Percentiles rank a stretch among this genome's conserved stretches.
Conservation (phyloP, 2,329 filamentous ascomycete species). For the Endocalyx cinctus region DNA sequence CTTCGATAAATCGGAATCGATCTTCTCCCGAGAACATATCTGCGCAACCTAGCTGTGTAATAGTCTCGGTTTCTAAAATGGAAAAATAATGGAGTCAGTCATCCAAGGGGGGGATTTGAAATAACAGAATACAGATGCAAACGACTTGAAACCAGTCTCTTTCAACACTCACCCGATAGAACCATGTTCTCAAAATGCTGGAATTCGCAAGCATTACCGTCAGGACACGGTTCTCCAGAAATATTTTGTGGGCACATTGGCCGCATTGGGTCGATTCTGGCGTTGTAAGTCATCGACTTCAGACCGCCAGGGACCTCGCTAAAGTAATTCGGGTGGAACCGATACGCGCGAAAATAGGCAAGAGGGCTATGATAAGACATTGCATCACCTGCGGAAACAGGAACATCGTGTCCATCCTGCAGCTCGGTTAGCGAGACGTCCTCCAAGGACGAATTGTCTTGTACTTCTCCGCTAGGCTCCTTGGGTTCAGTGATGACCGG, state of each 20-base stretch:
- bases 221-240: slow-evolving; percentile 62
- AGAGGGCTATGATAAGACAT: slow-evolving; percentile 80
- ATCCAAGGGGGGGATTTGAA: slow-evolving; percentile 34
- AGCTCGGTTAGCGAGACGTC: slow-evolving; percentile 23
- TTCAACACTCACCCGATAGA: slow-evolving; percentile 65
- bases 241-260: slow-evolving; percentile 75
- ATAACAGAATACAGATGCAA: too few relatives aligned
- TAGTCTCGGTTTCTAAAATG: slow-evolving; percentile 64
- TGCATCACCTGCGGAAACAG: slow-evolving; percentile 25
- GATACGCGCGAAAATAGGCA: slow-evolving; percentile 77
- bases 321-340: slow-evolving; percentile 77
- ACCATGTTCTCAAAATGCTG: slow-evolving; percentile 76
- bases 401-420: slow-evolving; percentile 19
- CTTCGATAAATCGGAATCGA: slow-evolving; percentile 56
- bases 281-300: slow-evolving; percentile 88
- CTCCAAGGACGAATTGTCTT: slow-evolving; percentile 22
- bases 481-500: slow-evolving; percentile 6
- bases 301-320: slow-evolving; percentile 69
- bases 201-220: slow-evolving; percentile 65
- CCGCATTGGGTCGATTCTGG: slow-evolving; percentile 73
- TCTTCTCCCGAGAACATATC: slow-evolving; percentile 60
- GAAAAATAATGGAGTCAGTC: slow-evolving; percentile 41
- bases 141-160: too few relatives aligned
- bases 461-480: slow-evolving; percentile 24
- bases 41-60: slow-evolving; percentile 65